These are phyloP conservation scores for Podaxis mareebaensis DNA, from an alignment of 768 basidiomycete genomes.

Conservation along the genomic window DNA sequence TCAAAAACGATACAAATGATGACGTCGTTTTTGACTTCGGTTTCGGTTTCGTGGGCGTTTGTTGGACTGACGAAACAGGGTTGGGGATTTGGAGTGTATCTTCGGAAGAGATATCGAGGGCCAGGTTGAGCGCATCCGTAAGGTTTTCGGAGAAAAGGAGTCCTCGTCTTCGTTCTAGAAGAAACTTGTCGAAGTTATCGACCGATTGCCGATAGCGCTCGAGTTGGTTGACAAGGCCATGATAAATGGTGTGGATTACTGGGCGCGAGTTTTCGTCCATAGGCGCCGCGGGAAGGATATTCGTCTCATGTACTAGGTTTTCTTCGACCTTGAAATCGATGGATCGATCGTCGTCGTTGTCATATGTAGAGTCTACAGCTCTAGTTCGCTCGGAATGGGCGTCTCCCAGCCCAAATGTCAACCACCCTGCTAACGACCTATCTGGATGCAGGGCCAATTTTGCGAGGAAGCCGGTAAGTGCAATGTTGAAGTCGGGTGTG, in stretches of 20 bases:
- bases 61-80: slow-evolving; percentile 29
- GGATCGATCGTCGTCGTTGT: slow-evolving; percentile 77
- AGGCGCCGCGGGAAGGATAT: slow-evolving; percentile 61
- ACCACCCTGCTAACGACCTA: slow-evolving; percentile 86
- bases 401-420: slow-evolving; percentile 65
- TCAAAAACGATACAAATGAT: slow-evolving; percentile 75
- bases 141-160: slow-evolving; percentile 91
- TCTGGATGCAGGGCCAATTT: slow-evolving; percentile 83
- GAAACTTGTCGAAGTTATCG: slow-evolving; percentile 79
- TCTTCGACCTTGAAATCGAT: slow-evolving; percentile 76
- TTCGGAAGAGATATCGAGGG: slow-evolving; percentile 62
- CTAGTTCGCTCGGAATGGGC: slow-evolving; percentile 15
- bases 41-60: slow-evolving; percentile 32
- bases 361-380: slow-evolving; percentile 21
- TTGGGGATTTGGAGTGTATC: slow-evolving; percentile 23
- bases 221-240: slow-evolving; percentile 78
- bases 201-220: slow-evolving; percentile 77
- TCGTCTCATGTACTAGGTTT: slow-evolving; percentile 56
- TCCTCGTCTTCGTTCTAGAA: slow-evolving; percentile 85
- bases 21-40: slow-evolving; percentile 55
- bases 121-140: slow-evolving; percentile 81
- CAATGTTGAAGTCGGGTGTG: slow-evolving; percentile 84
- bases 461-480: slow-evolving; percentile 80
- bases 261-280: slow-evolving; percentile 76
- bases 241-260: slow-evolving; percentile 77